A percentile compares a stretch with the other conserved stretches of the same genome.
Evolutionary conservation across 257 asterid genomes (phyloP).

Genomic region (Petrea volubilis): DNA sequence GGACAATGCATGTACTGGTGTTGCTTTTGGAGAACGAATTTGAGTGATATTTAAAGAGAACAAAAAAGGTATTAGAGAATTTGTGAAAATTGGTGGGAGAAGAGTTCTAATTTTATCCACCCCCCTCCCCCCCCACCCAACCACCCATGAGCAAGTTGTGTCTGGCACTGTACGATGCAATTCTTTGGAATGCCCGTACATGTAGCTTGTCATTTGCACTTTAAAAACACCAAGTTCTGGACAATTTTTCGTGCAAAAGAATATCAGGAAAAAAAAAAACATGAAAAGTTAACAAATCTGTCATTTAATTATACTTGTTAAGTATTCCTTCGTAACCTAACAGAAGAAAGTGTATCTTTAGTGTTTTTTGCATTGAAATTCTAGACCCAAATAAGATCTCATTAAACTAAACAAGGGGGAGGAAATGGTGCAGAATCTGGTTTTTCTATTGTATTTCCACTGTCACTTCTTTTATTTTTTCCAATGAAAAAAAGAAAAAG

Average conservation of each 20-base stretch:
- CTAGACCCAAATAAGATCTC: background rate
- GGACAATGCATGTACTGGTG: background rate
- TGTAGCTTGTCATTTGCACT: background rate
- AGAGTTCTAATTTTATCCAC: background rate
- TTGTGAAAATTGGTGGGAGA: background rate
- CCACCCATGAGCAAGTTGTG: background rate
- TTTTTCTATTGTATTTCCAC: background rate
- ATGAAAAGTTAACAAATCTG: background rate
- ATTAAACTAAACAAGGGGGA: background rate
- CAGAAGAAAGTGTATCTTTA: background rate
- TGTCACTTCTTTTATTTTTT: background rate
- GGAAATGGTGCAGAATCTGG: background rate
- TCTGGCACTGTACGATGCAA: background rate
- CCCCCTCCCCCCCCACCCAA: too few species aligned
- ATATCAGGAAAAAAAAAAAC: background rate
- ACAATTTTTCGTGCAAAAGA: background rate
- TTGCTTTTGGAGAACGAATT: constrained; percentile 11
- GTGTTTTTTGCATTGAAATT: background rate
- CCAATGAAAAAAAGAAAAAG: background rate
- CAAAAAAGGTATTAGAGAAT: background rate
- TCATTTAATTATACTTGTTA: background rate
- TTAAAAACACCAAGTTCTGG: background rate
- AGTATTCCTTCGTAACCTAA: background rate
- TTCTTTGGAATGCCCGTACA: background rate
- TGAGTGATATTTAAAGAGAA: background rate